Evolutionary conservation across 805 yeast genomes (phyloP).

Genomic region (Teunomyces gatunensis): DNA sequence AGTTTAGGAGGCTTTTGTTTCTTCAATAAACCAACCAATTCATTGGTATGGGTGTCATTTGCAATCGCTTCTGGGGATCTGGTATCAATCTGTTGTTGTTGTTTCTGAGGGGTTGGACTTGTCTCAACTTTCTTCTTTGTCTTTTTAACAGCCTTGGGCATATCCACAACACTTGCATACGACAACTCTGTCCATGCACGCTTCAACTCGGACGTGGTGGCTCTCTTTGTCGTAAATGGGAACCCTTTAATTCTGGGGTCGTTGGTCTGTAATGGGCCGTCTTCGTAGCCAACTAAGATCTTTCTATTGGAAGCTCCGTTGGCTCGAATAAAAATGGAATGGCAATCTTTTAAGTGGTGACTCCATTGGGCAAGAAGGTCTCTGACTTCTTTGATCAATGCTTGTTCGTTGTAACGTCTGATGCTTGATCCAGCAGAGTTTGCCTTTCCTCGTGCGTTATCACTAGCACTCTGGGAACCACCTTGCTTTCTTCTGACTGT

Average conservation of each 20-base stretch:
- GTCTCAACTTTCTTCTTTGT: conserved; percentile 14
- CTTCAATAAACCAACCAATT: conserved; percentile 58
- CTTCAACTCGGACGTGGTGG: conserved; percentile 77
- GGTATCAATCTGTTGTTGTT: conserved; percentile 14
- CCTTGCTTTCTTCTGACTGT: conserved; percentile 97
- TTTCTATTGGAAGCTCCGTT: conserved; percentile 67
- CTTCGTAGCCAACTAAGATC: conserved; percentile 64
- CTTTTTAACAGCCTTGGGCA: conserved; percentile 48
- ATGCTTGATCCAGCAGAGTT: conserved; percentile 92
- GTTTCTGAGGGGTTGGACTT: background rate
- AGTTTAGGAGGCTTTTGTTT: conserved; percentile 78
- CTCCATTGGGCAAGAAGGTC: conserved; percentile 68
- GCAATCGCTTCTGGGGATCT: conserved; percentile 25
- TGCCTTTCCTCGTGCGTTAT: conserved; percentile 91
- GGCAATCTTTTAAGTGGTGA: conserved; percentile 55
- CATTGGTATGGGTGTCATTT: conserved; percentile 52
- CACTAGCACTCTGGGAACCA: conserved; percentile 92
- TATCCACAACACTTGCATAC: conserved; percentile 50
- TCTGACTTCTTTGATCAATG: conserved; percentile 74
- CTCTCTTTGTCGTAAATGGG: conserved; percentile 89
- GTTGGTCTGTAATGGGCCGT: conserved; percentile 45
- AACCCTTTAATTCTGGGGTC: conserved; percentile 67
- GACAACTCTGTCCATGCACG: conserved; percentile 81
- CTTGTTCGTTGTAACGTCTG: conserved; percentile 87
- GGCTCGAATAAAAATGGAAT: conserved; percentile 75